A percentile compares a stretch with the other conserved stretches of the same genome.
Conservation (phyloP, 2,329 filamentous ascomycete species). For the Onygenales sp. region DNA sequence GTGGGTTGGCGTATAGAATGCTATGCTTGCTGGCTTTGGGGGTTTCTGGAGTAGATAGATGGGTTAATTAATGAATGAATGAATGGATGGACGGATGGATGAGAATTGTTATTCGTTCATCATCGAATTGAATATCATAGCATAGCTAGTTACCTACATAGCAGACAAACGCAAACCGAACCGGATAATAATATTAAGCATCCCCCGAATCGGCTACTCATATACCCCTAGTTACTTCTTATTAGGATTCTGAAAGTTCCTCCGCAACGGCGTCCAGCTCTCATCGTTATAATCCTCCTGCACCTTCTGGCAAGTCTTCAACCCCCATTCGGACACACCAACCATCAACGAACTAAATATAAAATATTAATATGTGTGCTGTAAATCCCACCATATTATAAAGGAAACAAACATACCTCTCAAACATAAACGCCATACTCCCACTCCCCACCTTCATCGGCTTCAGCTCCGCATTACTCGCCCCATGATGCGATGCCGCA, state of each 20-base stretch:
- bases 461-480: constrained; percentile 43
- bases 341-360: constrained; percentile 52
- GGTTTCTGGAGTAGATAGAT: too few relatives aligned
- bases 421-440: constrained; percentile 58
- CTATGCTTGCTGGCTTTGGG: background rate
- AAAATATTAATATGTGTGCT: constrained; percentile 30
- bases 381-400: background rate
- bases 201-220: too few relatives aligned
- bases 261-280: constrained; percentile 64
- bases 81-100: too few relatives aligned
- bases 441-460: constrained; percentile 50
- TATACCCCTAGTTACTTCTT: constrained; percentile 21
- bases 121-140: too few relatives aligned
- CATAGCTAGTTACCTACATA: too few relatives aligned
- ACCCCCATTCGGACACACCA: constrained; percentile 62
- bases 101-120: too few relatives aligned
- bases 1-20: background rate
- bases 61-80: too few relatives aligned
- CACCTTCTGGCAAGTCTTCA: constrained; percentile 60
- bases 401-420: constrained; percentile 31
- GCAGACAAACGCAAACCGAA: too few relatives aligned
- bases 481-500: constrained; percentile 46
- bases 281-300: constrained; percentile 68
- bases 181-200: too few relatives aligned
- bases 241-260: constrained; percentile 50